A percentile compares a stretch with the other conserved stretches of the same genome.
Conservation (phyloP, 306 rosid genomes). For the Cajanus cajan region DNA sequence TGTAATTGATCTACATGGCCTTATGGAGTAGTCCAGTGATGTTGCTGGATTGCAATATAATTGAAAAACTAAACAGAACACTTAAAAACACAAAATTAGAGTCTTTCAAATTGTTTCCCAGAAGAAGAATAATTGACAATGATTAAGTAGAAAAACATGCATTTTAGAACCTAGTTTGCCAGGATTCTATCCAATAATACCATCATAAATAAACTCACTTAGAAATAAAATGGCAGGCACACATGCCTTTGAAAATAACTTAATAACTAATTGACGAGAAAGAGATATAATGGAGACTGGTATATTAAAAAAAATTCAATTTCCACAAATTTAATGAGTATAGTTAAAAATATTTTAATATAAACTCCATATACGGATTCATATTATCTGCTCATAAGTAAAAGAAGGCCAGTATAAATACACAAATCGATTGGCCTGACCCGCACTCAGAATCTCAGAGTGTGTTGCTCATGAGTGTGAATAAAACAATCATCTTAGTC, state of each 20-base stretch:
- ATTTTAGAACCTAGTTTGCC: neutral
- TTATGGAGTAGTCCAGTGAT: neutral
- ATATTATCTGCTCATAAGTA: neutral
- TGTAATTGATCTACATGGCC: neutral
- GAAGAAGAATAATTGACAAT: neutral
- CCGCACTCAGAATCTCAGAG: neutral
- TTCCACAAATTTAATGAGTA: too few species aligned
- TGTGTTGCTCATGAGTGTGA: neutral
- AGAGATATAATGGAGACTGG: too few species aligned
- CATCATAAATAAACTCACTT: too few species aligned
- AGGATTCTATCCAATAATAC: neutral
- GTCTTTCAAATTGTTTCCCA: neutral
- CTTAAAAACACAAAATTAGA: neutral
- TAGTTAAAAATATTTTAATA: too few species aligned
- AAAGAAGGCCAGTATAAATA: neutral
- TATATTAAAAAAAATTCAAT: too few species aligned
- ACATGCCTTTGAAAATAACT: neutral
- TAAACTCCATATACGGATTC: too few species aligned
- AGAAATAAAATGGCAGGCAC: neutral
- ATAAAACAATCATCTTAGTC: neutral
- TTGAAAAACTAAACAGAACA: neutral
- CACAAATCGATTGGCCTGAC: neutral
- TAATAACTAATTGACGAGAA: neutral
- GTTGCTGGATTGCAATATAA: neutral
- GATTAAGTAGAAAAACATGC: neutral